Evolutionary conservation across 768 basidiomycete genomes (phyloP).

Genomic region (Tephrocybe sp.): DNA sequence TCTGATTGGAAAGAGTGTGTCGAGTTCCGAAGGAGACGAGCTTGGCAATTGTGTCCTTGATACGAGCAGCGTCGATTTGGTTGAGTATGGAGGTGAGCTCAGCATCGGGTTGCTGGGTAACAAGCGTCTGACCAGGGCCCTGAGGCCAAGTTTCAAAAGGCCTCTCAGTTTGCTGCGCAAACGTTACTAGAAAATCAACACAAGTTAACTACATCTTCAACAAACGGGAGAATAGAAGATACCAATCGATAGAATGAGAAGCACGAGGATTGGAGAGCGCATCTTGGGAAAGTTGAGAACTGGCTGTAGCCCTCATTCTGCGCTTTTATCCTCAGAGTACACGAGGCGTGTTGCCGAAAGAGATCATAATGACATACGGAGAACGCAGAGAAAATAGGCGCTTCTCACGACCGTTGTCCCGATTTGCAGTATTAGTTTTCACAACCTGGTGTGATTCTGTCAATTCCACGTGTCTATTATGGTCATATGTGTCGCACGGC

Average conservation of each 20-base stretch:
- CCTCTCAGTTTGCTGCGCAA: constrained; percentile 6
- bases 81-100: constrained; percentile 46
- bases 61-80: constrained; percentile 42
- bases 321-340: no score
- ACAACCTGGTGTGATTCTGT: no score
- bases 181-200: neutral
- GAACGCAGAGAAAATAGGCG: no score
- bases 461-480: no score
- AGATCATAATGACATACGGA: no score
- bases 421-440: no score
- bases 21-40: constrained; percentile 57
- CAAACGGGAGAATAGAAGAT: neutral
- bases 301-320: no score
- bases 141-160: constrained; percentile 37
- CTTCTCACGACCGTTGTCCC: no score
- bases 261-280: neutral
- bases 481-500: no score
- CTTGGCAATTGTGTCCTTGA: constrained; percentile 46
- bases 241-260: neutral
- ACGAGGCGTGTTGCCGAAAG: no score
- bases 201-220: neutral
- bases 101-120: constrained; percentile 39
- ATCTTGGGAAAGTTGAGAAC: neutral
- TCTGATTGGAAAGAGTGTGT: constrained; percentile 51
- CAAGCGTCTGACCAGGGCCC: constrained; percentile 42